Base-by-base conservation (phyloP, 116 monocot genomes). In the Posidonia oceanica region DNA sequence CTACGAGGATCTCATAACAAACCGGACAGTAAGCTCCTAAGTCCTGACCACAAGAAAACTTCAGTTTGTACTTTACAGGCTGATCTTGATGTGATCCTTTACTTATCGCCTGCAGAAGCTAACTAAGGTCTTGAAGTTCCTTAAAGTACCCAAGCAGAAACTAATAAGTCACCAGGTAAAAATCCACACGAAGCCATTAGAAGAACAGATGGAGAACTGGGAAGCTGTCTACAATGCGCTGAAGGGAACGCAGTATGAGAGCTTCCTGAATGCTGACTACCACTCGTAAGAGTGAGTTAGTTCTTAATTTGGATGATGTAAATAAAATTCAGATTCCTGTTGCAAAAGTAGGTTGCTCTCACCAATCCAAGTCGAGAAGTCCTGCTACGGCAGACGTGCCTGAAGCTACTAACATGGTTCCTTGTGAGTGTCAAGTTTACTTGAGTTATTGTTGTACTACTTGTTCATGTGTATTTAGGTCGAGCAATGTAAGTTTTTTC, bases 1-100 rank as follows among this genome's bases (percentile, higher is more conserved):
- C 71, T 92, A 92, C 16, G 88, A 92, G 75, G 92, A 92, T 84
- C 83, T 92, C 52, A 69, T 86, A 38, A 76, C 55, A 12, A 80
- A 88, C 61, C 70, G 41, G 20, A 80, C 69, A 5, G 91, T 91
- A 65, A 75, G 82, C 67, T 75, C 44, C 2, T 54, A 8, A n/a
- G n/a, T n/a, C n/a, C n/a, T n/a, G n/a, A 39, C 36, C 37, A 54
- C 16, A 37, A 13, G 4, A 7, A 20, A 12, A 36, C 20, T 11
- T 58, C 56, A 7, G 7, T 14, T 23, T 44, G 10, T 42, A 41
- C 48, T 21, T 39, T 17, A 1, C 0, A 17, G 14, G 4, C 14
- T 14, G 53, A 11, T 54, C 12, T 68, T 22, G 68, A 22, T 57
- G 52, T 53, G 12, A 20, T 51, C 22, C 10, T 41, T 7, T 37